Base-by-base conservation (phyloP, 176 grass and related monocot genomes). In the Avena insularis region DNA sequence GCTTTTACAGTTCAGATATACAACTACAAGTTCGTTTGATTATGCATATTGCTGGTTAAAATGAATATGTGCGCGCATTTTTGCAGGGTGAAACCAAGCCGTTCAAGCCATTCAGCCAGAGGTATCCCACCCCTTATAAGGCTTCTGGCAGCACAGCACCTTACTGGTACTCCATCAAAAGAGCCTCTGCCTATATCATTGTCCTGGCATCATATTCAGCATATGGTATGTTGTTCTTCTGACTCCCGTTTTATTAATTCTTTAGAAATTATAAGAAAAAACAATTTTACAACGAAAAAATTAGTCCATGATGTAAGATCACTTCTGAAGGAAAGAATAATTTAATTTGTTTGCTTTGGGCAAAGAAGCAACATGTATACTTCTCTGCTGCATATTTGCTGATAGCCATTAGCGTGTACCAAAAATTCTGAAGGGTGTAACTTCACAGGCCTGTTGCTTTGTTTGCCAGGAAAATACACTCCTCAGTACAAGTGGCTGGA, bases 401-500 rank as follows among this genome's bases (percentile, higher is more conserved):
- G 38, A 43, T 43, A 43, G 38, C 5, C 38, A 43, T 43, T 43
- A 43, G 38, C 38, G 6, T 6, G 38, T 43, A 43, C 38, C 38
- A 0, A 43, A 11, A 61, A 1, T 3, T 23, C 12, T 48, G 19
- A 72, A 63, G 33, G 16, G 63, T 43, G 29, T 72, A 53, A 31
- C 38, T 75, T 40, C 64, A 48, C 21, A 23, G 61, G 25, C 35
- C 35, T 62, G 31, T 0, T 63, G 1, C 60, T 78, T 60, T 4
- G 38, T 88, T 90, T 78, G 8, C 45, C 48, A 98, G 93, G 93
- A 59, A 95, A 91, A 75, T 98, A 94, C 40, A 94, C 92, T 55
- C 96, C 96, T 68, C 93, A 98, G 75, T 95, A 94, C 83, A 91
- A 91, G 84, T 98, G 96, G 96, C 90, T 98, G 31, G 79, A 95